These are phyloP conservation scores for Hyphodiscus sp. DNA, from an alignment of 2,329 filamentous ascomycete species.

Conservation along the genomic window DNA sequence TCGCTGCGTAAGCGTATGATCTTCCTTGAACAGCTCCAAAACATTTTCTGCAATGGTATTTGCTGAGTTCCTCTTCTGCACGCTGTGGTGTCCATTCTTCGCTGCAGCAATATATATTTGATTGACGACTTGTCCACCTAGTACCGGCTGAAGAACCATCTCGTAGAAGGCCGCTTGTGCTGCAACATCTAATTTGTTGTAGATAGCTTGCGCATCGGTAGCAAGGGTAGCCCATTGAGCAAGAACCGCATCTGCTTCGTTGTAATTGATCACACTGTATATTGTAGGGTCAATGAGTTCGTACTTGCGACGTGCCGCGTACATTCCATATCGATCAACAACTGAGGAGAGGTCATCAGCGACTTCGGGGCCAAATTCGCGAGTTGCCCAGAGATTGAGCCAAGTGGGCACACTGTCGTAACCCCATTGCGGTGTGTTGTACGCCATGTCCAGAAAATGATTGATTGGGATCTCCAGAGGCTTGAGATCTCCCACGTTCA, in stretches of 20 bases:
- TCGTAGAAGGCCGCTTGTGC: conserved; percentile 56
- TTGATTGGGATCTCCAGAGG: conserved; percentile 56
- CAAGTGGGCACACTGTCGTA: conserved; percentile 49
- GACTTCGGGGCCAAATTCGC: conserved; percentile 48
- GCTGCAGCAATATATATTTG: conserved; percentile 45
- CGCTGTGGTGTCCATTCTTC: conserved; percentile 47
- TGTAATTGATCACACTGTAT: conserved; percentile 57
- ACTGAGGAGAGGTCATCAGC: conserved; percentile 44
- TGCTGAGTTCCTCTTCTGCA: conserved; percentile 49
- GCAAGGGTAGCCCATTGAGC: conserved; percentile 48
- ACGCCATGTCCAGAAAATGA: conserved; percentile 63
- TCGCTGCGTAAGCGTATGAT: conserved; percentile 46
- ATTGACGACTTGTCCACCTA: conserved; percentile 50
- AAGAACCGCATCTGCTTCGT: conserved; percentile 54
- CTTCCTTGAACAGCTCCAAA: conserved; percentile 47
- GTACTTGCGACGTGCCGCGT: conserved; percentile 54
- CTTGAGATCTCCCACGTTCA: conserved; percentile 60
- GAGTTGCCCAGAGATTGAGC: conserved; percentile 48
- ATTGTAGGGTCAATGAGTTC: conserved; percentile 53
- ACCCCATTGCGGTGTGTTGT: conserved; percentile 53
- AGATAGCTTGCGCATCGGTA: conserved; percentile 47
- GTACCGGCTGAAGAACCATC: conserved; percentile 52
- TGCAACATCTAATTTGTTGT: conserved; percentile 44
- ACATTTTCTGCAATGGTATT: conserved; percentile 48
- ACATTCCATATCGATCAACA: conserved; percentile 48